Percentiles rank a stretch among this genome's conserved stretches.
phyloP scores from a whole-genome alignment of 2,329 filamentous ascomycete species.

The Cladosporium austrohemisphaericum region DNA sequence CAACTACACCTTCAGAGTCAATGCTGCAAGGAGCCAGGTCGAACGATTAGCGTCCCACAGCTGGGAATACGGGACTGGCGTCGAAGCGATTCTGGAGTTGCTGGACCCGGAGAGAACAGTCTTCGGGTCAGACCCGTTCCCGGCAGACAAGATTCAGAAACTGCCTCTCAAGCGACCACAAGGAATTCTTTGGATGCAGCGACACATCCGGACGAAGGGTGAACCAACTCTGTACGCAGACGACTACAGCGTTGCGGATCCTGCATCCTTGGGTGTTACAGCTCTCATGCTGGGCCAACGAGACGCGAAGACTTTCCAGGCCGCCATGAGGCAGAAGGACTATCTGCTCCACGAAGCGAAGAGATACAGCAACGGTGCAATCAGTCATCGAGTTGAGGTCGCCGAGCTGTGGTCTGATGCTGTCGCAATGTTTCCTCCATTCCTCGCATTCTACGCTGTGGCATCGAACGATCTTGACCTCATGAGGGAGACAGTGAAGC shows the following conservation, averaged over 20 bases:
- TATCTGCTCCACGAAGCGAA: conserved; percentile 40
- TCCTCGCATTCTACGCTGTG: conserved; percentile 46
- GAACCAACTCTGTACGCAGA: conserved; percentile 32
- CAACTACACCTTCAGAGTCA: conserved; percentile 27
- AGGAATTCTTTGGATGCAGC: conserved; percentile 35
- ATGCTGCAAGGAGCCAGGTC: conserved; percentile 28
- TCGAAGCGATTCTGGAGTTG: conserved; percentile 41
- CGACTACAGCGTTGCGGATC: conserved; percentile 40
- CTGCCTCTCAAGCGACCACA: conserved; percentile 26
- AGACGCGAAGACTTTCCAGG: conserved; percentile 33
- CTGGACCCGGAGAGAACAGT: conserved; percentile 36
- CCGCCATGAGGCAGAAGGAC: conserved; percentile 40
- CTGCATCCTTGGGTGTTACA: conserved; percentile 44
- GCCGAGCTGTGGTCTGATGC: conserved; percentile 50
- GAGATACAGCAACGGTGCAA: conserved; percentile 45
- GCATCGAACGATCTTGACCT: conserved; percentile 34
- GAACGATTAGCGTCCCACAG: conserved; percentile 35
- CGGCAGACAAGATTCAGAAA: conserved; percentile 27
- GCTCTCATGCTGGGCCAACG: conserved; percentile 43
- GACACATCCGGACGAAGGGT: conserved; percentile 31
- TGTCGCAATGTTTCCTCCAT: conserved; percentile 50
- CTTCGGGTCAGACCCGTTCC: conserved; percentile 37
- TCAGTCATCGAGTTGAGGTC: conserved; percentile 44
- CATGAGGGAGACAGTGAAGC: conserved; percentile 37
- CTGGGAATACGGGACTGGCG: conserved; percentile 43